Evolutionary conservation across 2,329 filamentous ascomycete species (phyloP), one percentile per base, ranked within the genome.

Genomic region (Alternaria consortialis): DNA sequence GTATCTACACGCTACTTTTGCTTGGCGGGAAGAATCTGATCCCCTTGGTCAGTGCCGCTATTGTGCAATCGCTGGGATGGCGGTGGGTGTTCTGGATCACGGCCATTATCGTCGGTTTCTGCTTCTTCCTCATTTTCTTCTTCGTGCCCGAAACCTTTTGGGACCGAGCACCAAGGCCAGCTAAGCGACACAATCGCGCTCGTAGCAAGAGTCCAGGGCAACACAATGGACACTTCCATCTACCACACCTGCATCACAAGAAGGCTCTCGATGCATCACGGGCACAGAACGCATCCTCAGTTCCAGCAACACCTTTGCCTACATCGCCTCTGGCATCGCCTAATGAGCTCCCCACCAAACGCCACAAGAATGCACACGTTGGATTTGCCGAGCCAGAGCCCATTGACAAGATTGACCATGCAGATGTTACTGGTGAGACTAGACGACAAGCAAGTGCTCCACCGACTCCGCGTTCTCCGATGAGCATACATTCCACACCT

Each of bases 121-220:
- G 88, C 61, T 85, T 89, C 37, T 76, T 87, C 20, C 80, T 97
- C 3, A 84, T 98, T 1, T 97, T 97, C 76, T 84, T 97, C 60
- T 97, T 97, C 70, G 92, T 97, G 0, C 94, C 94, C 0, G 94
- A 98, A 80, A 97, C 93, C 0, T 97, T 97, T 68, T 98, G 94
- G 94, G 93, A 97, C 77, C 85, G 94, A 48, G 90, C 90, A 2
- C 93, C 94, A 8, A 80, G 81, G 31, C 81, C 85, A 32, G 58
- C 51, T 58, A 72, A 80, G 80, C 73, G 63, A 54, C 67, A 63
- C 80, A 81, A 61, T 63, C 73, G 56, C 53, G 75, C 65, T 52
- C 66, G 64, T 29, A 68, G 65, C 13, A 66, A 70, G 37, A 76
- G 73, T 54, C 79, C 54, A 50, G 65, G 66, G 66, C 69, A 66